Conservation (phyloP, 2,329 filamentous ascomycete species). For the Alternaria ethzedia region DNA sequence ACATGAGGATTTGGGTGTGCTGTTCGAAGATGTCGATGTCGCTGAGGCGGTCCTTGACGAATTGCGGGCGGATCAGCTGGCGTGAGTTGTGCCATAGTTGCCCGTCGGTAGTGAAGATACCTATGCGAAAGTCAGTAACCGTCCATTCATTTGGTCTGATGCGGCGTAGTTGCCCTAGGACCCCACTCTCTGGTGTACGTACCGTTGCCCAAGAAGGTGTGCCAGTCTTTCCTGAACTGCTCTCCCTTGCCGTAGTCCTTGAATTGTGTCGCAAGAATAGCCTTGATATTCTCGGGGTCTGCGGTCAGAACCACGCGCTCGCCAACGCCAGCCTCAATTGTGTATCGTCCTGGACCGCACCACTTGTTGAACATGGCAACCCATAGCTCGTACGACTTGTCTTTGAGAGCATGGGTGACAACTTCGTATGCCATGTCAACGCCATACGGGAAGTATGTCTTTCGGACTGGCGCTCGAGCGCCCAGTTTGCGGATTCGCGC, state of each 20-base stretch:
- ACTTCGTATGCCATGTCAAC: conserved; percentile 68
- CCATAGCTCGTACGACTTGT: conserved; percentile 71
- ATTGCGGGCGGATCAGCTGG: conserved; percentile 84
- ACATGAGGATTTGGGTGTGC: conserved; percentile 77
- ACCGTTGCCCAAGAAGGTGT: conserved; percentile 75
- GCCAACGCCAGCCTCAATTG: conserved; percentile 64
- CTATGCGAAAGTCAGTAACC: conserved; percentile 23
- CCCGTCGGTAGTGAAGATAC: conserved; percentile 76
- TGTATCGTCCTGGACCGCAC: conserved; percentile 55
- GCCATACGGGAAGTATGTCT: conserved; percentile 56
- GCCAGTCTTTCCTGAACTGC: conserved; percentile 76
- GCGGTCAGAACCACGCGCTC: conserved; percentile 75
- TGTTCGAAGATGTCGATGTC: conserved; percentile 82
- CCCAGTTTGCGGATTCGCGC: conserved; percentile 52
- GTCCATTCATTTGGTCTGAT: neutral
- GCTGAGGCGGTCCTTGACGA: conserved; percentile 82
- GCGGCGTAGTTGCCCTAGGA: conserved; percentile 6
- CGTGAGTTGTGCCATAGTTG: conserved; percentile 79
- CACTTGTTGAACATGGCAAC: conserved; percentile 55
- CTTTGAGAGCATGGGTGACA: conserved; percentile 58
- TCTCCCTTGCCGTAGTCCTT: conserved; percentile 82
- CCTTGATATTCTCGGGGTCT: conserved; percentile 90
- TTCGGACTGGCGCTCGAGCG: conserved; percentile 51
- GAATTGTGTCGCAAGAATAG: conserved; percentile 87
- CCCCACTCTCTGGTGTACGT: conserved; percentile 54